A percentile compares a stretch with the other conserved stretches of the same genome.
Evolutionary conservation across 345 rosid genomes (phyloP).

Genomic region (Salix arbutifolia): DNA sequence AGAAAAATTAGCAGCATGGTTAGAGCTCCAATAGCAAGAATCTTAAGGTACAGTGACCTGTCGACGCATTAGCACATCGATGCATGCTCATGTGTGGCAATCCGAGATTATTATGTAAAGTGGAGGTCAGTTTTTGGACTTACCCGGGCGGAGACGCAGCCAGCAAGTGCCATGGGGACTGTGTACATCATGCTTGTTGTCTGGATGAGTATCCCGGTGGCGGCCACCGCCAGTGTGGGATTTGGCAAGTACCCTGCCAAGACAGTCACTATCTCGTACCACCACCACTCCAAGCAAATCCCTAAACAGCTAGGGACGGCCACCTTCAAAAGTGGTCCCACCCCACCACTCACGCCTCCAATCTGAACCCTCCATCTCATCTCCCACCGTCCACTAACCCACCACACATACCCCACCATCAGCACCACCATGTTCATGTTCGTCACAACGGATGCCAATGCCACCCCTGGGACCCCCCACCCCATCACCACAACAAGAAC

Average conservation of each 20-base stretch:
- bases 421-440: constrained; percentile 77
- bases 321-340: constrained; percentile 68
- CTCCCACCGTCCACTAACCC: constrained; percentile 49
- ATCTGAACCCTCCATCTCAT: constrained; percentile 45
- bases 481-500: constrained; percentile 48
- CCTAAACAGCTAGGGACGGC: constrained; percentile 95
- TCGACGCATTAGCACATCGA: background rate
- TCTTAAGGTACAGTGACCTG: constrained; percentile 11
- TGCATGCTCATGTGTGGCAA: background rate
- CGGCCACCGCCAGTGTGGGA: constrained; percentile 83
- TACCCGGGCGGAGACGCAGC: constrained; percentile 97
- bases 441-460: constrained; percentile 83
- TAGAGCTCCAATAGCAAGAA: background rate
- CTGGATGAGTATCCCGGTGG: constrained; percentile 90
- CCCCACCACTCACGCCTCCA: constrained; percentile 48
- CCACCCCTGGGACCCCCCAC: constrained; percentile 90
- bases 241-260: constrained; percentile 86
- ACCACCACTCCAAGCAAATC: constrained; percentile 99
- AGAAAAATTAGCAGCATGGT: background rate
- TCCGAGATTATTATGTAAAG: background rate
- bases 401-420: constrained; percentile 77
- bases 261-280: constrained; percentile 93
- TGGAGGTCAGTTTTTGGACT: constrained; percentile 6
- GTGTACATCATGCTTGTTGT: constrained; percentile 99
- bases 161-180: constrained; percentile 97